These are phyloP conservation scores for Mycena polygramma DNA, from an alignment of 768 basidiomycete species.

Conservation along the genomic window DNA sequence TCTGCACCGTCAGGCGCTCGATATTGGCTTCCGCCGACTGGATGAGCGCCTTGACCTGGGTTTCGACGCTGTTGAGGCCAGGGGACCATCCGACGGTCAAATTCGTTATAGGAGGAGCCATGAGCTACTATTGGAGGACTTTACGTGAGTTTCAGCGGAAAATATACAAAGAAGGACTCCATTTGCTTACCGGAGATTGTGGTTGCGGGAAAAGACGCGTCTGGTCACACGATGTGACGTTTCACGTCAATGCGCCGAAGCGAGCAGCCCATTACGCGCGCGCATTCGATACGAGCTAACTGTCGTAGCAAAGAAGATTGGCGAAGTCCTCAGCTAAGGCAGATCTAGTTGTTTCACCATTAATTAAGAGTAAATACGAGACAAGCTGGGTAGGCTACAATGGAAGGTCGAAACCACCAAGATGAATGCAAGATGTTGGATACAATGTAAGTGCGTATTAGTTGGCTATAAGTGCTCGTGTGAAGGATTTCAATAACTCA, in stretches of 20 bases:
- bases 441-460: conserved; percentile 27
- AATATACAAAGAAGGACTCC: too few species aligned
- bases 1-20: conserved; percentile 5
- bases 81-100: not conserved
- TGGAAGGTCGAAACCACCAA: conserved; percentile 21
- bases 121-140: too few species aligned
- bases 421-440: conserved; percentile 29
- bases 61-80: not conserved
- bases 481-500: not conserved
- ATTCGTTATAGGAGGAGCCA: too few species aligned
- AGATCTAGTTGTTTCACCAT: conserved; percentile 5
- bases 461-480: conserved; percentile 24
- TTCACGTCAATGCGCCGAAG: too few species aligned
- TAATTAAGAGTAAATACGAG: conserved; percentile 11
- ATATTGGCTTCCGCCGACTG: conserved; percentile 12
- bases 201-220: too few species aligned
- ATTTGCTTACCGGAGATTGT: too few species aligned
- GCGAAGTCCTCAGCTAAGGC: too few species aligned
- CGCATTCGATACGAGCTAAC: too few species aligned
- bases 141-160: too few species aligned
- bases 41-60: conserved; percentile 10
- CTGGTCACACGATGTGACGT: too few species aligned
- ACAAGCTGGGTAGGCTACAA: conserved; percentile 26
- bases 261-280: too few species aligned
- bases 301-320: too few species aligned